Percentiles rank a stretch among this genome's conserved stretches.
These are phyloP conservation scores for Mycogone perniciosa DNA, from an alignment of 2,329 filamentous ascomycete species.

Conservation along the genomic window DNA sequence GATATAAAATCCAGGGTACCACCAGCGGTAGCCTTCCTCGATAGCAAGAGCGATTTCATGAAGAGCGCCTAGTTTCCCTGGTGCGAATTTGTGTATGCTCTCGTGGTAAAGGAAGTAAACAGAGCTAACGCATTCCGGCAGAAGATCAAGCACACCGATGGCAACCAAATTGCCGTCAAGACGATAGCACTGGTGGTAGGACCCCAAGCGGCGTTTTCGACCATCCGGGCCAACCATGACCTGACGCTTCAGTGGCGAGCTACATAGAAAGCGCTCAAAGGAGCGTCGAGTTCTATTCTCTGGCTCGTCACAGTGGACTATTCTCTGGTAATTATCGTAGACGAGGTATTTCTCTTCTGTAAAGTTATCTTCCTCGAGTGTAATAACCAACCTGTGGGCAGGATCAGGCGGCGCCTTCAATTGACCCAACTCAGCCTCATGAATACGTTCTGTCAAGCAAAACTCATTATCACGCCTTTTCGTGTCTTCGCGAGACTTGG, in stretches of 20 bases:
- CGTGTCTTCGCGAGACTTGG: conserved; percentile 59
- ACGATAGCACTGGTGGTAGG: conserved; percentile 76
- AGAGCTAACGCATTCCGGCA: conserved; percentile 70
- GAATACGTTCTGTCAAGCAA: conserved; percentile 58
- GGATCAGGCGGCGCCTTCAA: conserved; percentile 56
- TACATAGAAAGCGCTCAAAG: conserved; percentile 69
- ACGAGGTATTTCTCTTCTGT: conserved; percentile 70
- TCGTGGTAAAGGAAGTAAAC: conserved; percentile 81
- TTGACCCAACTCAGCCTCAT: conserved; percentile 56
- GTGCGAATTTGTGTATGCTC: conserved; percentile 61
- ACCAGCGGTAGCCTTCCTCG: conserved; percentile 66
- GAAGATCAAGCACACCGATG: conserved; percentile 68
- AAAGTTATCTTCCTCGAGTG: conserved; percentile 62
- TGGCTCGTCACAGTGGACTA: conserved; percentile 63
- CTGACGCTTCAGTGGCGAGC: conserved; percentile 54
- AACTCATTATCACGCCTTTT: conserved; percentile 62
- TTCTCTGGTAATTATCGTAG: conserved; percentile 67
- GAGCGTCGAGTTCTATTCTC: conserved; percentile 52
- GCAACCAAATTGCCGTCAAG: conserved; percentile 71
- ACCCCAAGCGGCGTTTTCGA: conserved; percentile 54
- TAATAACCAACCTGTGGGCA: conserved; percentile 61
- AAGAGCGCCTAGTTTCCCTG: conserved; percentile 71
- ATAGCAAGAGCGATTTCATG: conserved; percentile 64
- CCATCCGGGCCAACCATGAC: conserved; percentile 41
- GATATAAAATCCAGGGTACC: conserved; percentile 79